A percentile compares a stretch with the other conserved stretches of the same genome.
phyloP scores from a whole-genome alignment of 345 rosid species.

The Populus nigra region DNA sequence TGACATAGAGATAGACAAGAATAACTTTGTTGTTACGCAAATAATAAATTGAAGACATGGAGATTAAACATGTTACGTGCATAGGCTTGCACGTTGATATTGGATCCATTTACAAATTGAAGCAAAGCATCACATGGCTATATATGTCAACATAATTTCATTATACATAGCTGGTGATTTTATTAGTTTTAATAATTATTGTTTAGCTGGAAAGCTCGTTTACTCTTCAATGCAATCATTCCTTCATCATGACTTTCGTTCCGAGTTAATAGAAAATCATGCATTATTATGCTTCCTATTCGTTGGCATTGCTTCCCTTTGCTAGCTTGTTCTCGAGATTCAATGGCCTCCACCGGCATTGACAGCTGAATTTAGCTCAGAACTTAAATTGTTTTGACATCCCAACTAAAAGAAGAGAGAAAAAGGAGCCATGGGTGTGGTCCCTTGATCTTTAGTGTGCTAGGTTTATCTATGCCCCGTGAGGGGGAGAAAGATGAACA shows the following conservation, averaged over 20 bases:
- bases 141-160: background rate
- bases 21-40: no score
- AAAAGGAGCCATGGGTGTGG: background rate
- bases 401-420: background rate
- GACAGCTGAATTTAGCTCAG: constrained; percentile 32
- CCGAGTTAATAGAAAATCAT: background rate
- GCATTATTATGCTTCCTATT: background rate
- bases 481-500: background rate
- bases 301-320: constrained; percentile 14
- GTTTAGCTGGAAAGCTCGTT: constrained; percentile 9
- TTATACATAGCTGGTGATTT: background rate
- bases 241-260: constrained; percentile 19
- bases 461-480: background rate
- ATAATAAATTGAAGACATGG: no score
- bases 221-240: constrained; percentile 6
- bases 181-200: background rate
- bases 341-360: constrained; percentile 27
- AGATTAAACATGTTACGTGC: no score
- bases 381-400: background rate
- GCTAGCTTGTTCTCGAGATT: constrained; percentile 7
- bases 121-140: constrained; percentile 14
- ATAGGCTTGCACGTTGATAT: no score
- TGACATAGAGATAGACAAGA: no score
- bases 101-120: background rate
- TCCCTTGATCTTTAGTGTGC: background rate